phyloP scores from a whole-genome alignment of 768 basidiomycete genomes.

The Tricholoma bakamatsutake region DNA sequence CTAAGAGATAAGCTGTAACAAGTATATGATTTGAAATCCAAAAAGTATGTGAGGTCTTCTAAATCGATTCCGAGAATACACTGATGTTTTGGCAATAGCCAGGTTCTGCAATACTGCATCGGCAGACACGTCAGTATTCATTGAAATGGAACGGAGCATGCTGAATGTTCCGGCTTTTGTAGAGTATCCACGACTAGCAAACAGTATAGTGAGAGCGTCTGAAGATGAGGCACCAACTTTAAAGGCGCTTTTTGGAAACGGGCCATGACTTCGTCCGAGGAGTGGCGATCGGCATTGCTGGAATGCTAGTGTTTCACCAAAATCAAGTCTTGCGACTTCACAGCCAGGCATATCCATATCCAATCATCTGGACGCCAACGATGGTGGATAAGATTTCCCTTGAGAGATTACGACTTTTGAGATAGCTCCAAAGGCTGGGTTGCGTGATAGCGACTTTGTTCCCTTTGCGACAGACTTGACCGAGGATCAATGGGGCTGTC shows the following conservation, averaged over 20 bases:
- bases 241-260: background rate
- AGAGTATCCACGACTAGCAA: background rate
- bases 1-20: no score
- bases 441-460: background rate
- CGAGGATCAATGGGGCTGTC: background rate
- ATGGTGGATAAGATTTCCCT: background rate
- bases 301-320: background rate
- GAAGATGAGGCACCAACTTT: background rate
- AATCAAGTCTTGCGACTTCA: no score
- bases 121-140: background rate
- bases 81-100: constrained; percentile 21
- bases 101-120: constrained; percentile 22
- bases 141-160: background rate
- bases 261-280: background rate
- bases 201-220: background rate
- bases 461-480: background rate
- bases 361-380: background rate
- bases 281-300: background rate
- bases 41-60: no score
- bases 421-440: constrained; percentile 1
- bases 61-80: constrained; percentile 23
- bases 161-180: background rate
- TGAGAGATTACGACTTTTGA: background rate
- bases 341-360: background rate
- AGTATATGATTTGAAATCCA: no score